Base-by-base conservation (phyloP, 352 stramenopile genomes). In the Globisporangium parvum region DNA sequence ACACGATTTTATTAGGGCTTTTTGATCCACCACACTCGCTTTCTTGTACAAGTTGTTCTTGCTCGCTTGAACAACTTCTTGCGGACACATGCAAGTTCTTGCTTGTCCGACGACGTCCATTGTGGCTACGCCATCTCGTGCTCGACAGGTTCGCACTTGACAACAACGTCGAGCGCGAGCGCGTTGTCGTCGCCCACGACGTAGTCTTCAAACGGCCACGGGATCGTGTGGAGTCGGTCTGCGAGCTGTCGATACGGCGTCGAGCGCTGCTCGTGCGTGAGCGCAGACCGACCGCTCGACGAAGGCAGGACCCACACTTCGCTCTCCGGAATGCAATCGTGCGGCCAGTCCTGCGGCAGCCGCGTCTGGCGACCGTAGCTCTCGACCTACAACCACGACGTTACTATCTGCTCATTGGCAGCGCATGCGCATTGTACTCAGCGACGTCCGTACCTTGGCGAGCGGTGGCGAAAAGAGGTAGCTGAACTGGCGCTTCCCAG, bases 251-350 rank as follows among this genome's bases (percentile, higher is more conserved):
- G 63, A 55, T 95, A 94, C 41, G 84, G 84, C 31, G 70, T 44
- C 6, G 73, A 75, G 15, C 84, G 79, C 59, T 93, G 74, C 42
- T 66, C 65, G 24, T 83, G 85, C 24, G 85, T 89, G 78, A 94
- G 92, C 18, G 75, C 84, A 3, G 84, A 85, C 15, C 84, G 78
- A 10, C 85, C 85, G n/a, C 82, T 93, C 6, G 82, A 88, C 42
- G 82, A 93, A 1, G 86, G 84, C 12, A 94, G 58, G 3, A 94
- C 86, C 84, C 84, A 94, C 10, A 94, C 73, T 53, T 94, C 81
- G 45, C 76, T 85, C 37, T 85, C 71, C 10, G 53, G 35, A 0
- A 69, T 66, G 47, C 75, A 75, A n/a, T 87, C 73, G 2, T 59
- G 66, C 18, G 86, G 86, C 86, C 86, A 95, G 6, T 68, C 78